Base-by-base conservation (phyloP, 257 asterid genomes). In the Primulina eburnea region DNA sequence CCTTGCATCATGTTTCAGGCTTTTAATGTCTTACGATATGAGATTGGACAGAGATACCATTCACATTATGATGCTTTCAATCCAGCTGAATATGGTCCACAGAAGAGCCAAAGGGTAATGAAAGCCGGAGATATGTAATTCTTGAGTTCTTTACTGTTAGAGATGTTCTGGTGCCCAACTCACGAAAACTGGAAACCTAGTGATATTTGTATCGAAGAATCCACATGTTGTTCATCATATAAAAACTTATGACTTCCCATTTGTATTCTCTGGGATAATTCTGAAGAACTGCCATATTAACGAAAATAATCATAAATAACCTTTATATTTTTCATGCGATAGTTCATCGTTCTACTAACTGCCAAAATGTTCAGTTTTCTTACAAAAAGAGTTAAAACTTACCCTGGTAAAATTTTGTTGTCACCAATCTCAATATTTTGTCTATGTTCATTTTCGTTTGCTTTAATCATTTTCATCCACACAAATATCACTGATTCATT, bases 31-130 rank as follows among this genome's bases (percentile, higher is more conserved):
- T 71, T 92, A 61, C 84, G 97, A 9, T 92, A 92, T 35, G 92
- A 86, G 84, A 65, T 89, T 62, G 95, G 92, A 26, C 97, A 92
- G 75, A 87, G 90, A 71, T 92, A 92, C 37, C 81, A 73, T 60
- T 84, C 96, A 76, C 98, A 92, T 73, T 92, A 86, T 53, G 98
- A 92, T 58, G 83, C 98, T 24, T 88, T 89, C 75, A 78, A 77
- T 76, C 92, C 96, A 37, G 77, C 82, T 5, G 95, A 84, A 75
- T 92, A 89, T 60, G 97, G 96, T 66, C 90, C 95, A 16, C 88
- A 81, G 77, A 82, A 76, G 82, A 89, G 91, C 84, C 97, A 90
- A 82, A 82, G 98, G 88, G 98, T 92, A 87, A 34, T 73, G 14
- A 24, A 20, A 52, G 53, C 40, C 65, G 30, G 52, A 52, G 21